Evolutionary conservation across 495 filamentous ascomycete species (phyloP).

Genomic region (Hyaloscypha hepaticicola): DNA sequence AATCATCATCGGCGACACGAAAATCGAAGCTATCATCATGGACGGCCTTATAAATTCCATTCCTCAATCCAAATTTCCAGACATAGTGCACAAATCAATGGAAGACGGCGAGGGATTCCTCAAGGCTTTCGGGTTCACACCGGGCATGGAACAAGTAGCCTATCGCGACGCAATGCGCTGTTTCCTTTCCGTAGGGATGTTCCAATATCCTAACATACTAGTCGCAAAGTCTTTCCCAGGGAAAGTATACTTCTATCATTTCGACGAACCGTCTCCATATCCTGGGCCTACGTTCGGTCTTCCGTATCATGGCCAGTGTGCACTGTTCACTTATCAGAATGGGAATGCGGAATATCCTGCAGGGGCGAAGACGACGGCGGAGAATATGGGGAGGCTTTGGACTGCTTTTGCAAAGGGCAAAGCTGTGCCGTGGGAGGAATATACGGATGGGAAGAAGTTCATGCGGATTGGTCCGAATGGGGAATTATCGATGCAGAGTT

Average conservation of each 20-base stretch:
- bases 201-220: slow-evolving; percentile 16
- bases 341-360: background rate
- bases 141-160: background rate
- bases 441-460: background rate
- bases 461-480: slow-evolving; percentile 14
- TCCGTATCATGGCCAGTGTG: slow-evolving; percentile 18
- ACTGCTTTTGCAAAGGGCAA: slow-evolving; percentile 11
- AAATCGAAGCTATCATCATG: slow-evolving; percentile 12
- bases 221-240: slow-evolving; percentile 8
- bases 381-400: slow-evolving; percentile 10
- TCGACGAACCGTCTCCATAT: slow-evolving; percentile 16
- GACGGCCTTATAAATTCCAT: background rate
- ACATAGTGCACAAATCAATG: background rate
- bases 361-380: background rate
- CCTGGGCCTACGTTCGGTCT: slow-evolving; percentile 11
- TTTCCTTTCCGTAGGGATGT: slow-evolving; percentile 6
- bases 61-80: background rate
- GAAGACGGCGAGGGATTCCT: background rate
- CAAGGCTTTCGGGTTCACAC: slow-evolving; percentile 1
- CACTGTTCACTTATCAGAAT: slow-evolving; percentile 11
- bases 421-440: slow-evolving; percentile 11
- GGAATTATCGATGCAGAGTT: background rate
- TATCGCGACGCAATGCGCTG: slow-evolving; percentile 12
- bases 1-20: slow-evolving; percentile 18
- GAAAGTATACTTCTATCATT: slow-evolving; percentile 15